phyloP scores from a whole-genome alignment of 2,329 filamentous ascomycete species.

The Fusarium citri region DNA sequence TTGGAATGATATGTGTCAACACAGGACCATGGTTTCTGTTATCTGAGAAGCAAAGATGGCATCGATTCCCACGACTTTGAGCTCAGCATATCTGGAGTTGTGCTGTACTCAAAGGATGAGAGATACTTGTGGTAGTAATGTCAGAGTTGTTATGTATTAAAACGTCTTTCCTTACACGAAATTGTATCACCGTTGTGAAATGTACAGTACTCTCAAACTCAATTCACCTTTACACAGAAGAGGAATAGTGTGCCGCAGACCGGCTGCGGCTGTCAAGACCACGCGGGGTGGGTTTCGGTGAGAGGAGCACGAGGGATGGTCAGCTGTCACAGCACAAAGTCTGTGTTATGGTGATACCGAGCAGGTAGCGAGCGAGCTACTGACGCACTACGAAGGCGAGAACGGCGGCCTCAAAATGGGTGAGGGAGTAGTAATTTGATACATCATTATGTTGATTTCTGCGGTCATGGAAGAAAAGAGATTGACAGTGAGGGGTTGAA shows the following conservation, averaged over 20 bases:
- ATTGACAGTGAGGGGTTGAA: conserved; percentile 15
- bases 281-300: conserved; percentile 29
- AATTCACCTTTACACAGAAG: conserved; percentile 29
- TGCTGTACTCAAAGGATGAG: no score
- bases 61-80: background rate
- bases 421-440: background rate
- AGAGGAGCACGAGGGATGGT: conserved; percentile 34
- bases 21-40: background rate
- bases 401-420: conserved; percentile 30
- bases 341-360: conserved; percentile 18
- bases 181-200: background rate
- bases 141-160: background rate
- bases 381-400: conserved; percentile 18
- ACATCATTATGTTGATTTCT: conserved; percentile 29
- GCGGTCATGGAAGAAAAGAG: conserved; percentile 9
- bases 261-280: conserved; percentile 16
- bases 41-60: no score
- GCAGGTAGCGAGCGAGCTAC: conserved; percentile 12
- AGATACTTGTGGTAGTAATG: background rate
- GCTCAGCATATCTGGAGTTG: no score
- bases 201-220: background rate
- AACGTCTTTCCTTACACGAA: background rate
- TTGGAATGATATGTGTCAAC: background rate
- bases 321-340: conserved; percentile 28
- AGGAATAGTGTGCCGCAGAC: conserved; percentile 20